phyloP scores from a whole-genome alignment of 208 protist genomes.

The Trichomonas vaginalis region DNA sequence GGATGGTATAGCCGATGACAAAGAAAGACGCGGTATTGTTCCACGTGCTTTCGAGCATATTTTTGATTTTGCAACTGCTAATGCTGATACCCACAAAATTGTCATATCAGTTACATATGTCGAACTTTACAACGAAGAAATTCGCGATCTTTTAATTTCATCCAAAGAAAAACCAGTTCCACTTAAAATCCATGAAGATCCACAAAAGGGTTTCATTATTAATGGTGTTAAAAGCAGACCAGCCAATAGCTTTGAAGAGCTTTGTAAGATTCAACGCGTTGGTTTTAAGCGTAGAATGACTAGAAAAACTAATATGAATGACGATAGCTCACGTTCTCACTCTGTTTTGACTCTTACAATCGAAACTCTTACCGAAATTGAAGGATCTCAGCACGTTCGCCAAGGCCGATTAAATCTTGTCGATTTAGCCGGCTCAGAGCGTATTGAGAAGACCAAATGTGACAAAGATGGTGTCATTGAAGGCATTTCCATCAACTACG shows the following conservation, averaged over 20 bases:
- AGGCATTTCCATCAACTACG: background rate
- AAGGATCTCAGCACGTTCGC: background rate
- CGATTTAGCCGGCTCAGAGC: slow-evolving; percentile 30
- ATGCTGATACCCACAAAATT: background rate
- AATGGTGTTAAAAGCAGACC: background rate
- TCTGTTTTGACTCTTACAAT: background rate
- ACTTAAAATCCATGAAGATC: slow-evolving; percentile 19
- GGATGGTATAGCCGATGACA: background rate
- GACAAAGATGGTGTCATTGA: slow-evolving; percentile 26
- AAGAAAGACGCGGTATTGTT: background rate
- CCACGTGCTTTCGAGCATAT: slow-evolving; percentile 19
- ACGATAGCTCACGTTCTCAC: background rate
- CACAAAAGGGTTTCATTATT: background rate
- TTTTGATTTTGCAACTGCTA: background rate
- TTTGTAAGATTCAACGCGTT: background rate
- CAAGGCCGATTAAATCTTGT: slow-evolving; percentile 20
- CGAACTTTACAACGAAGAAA: slow-evolving; percentile 29
- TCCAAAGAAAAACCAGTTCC: background rate
- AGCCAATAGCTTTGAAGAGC: background rate
- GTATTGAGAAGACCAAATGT: slow-evolving; percentile 18
- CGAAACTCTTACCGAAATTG: background rate
- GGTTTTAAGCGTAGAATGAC: background rate
- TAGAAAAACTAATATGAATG: slow-evolving; percentile 6
- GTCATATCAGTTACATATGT: slow-evolving; percentile 9
- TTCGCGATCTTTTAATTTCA: slow-evolving; percentile 23